These are phyloP conservation scores for Pseudopyricularia cyperi DNA, from an alignment of 2,329 filamentous ascomycete genomes.

Conservation along the genomic window DNA sequence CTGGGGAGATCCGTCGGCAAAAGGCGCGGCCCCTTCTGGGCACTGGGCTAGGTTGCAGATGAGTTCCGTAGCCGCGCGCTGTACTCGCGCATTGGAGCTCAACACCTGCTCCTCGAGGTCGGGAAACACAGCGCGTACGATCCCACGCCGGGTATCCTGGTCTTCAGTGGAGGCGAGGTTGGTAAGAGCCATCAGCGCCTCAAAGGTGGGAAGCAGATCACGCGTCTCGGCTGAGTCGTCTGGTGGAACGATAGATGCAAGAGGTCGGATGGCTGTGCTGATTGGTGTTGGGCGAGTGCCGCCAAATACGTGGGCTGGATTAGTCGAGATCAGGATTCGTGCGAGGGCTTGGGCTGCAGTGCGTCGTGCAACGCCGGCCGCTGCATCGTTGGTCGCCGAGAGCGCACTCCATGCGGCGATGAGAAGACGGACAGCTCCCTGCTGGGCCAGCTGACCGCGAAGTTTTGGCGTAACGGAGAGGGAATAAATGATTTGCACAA, in stretches of 20 bases:
- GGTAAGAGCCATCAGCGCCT: slow-evolving; percentile 80
- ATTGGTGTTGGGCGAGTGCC: slow-evolving; percentile 61
- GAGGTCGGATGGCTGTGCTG: slow-evolving; percentile 68
- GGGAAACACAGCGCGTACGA: slow-evolving; percentile 62
- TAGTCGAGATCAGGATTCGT: slow-evolving; percentile 74
- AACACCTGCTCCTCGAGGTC: slow-evolving; percentile 76
- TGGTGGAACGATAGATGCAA: slow-evolving; percentile 59
- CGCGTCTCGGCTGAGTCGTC: slow-evolving; percentile 50
- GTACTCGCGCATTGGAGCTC: slow-evolving; percentile 59
- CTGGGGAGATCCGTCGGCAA: slow-evolving; percentile 48
- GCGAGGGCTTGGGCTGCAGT: slow-evolving; percentile 70
- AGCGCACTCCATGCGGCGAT: slow-evolving; percentile 57
- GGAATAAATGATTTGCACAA: slow-evolving; percentile 64
- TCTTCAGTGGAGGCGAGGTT: slow-evolving; percentile 78
- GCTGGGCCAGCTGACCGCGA: slow-evolving; percentile 73
- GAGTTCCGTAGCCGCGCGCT: slow-evolving; percentile 75
- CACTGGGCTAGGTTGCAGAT: slow-evolving; percentile 78
- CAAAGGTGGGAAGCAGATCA: slow-evolving; percentile 80
- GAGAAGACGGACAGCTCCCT: slow-evolving; percentile 82
- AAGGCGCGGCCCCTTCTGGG: slow-evolving; percentile 53
- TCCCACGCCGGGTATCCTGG: slow-evolving; percentile 44
- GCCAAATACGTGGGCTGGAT: slow-evolving; percentile 73
- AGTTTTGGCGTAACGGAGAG: slow-evolving; percentile 62
- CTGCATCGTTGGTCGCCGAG: slow-evolving; percentile 22
- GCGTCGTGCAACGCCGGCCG: slow-evolving; percentile 24